These are phyloP conservation scores for Pseudocercospora pini-densiflorae DNA, from an alignment of 2,329 filamentous ascomycete genomes.

Conservation along the genomic window DNA sequence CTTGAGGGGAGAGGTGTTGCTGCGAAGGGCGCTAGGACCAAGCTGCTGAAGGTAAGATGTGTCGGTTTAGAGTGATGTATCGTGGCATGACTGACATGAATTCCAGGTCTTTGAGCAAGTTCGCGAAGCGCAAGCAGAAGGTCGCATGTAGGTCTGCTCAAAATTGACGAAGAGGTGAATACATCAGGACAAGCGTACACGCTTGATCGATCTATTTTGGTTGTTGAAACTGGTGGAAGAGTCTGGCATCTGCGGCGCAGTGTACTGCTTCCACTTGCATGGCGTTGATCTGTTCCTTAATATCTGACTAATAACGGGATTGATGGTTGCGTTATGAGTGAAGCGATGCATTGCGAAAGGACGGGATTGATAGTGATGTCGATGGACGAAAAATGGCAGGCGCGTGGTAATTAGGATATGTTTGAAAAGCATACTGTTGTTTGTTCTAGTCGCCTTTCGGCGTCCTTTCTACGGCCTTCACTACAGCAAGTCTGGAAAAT, in stretches of 20 bases:
- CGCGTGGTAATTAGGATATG: constrained; percentile 8
- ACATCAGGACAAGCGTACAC: not conserved
- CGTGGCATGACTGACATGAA: constrained; percentile 37
- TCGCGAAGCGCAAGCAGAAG: constrained; percentile 62
- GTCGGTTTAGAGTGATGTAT: not conserved
- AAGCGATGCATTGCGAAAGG: constrained; percentile 2
- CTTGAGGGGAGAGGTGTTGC: constrained; percentile 93
- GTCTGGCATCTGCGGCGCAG: constrained; percentile 23
- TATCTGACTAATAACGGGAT: constrained; percentile 15
- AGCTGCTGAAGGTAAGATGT: constrained; percentile 86
- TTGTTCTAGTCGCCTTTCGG: not conserved
- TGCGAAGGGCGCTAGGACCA: constrained; percentile 88
- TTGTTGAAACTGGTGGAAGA: constrained; percentile 8
- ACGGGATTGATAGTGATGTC: not conserved
- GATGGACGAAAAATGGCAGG: not conserved
- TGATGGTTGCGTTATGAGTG: not conserved
- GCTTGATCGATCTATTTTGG: constrained; percentile 3
- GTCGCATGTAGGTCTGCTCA: constrained; percentile 30
- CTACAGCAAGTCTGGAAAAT: not conserved
- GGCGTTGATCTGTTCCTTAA: constrained; percentile 3
- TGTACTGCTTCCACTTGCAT: constrained; percentile 11
- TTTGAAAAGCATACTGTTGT: constrained; percentile 9
- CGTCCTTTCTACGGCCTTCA: not conserved
- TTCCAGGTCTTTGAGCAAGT: constrained; percentile 89
- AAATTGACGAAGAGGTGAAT: not conserved